A percentile compares a stretch with the other conserved stretches of the same genome.
Conservation (phyloP, 2,329 filamentous ascomycete genomes). For the Graphiopsis chlorocephala region DNA sequence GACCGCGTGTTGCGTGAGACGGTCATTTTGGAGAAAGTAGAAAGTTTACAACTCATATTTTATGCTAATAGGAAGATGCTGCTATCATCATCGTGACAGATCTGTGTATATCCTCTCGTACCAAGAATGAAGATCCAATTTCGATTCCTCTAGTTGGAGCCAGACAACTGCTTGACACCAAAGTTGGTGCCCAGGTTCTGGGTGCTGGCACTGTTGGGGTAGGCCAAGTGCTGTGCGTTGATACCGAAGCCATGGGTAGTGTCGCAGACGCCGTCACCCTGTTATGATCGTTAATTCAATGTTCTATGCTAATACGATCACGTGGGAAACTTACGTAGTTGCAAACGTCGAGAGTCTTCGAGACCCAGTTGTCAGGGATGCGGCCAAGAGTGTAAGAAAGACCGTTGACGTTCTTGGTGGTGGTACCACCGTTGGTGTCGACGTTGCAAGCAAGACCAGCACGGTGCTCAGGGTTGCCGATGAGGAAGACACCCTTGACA, state of each 20-base stretch:
- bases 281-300: not conserved
- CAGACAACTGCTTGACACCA: slow-evolving; percentile 1
- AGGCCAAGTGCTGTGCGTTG: slow-evolving; percentile 33
- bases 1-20: not conserved
- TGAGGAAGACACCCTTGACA: slow-evolving; percentile 39
- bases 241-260: slow-evolving; percentile 35
- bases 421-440: slow-evolving; percentile 35
- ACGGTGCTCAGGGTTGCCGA: slow-evolving; percentile 37
- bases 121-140: not conserved
- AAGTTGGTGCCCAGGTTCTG: slow-evolving; percentile 33
- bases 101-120: not conserved
- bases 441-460: slow-evolving; percentile 36
- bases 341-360: slow-evolving; percentile 39
- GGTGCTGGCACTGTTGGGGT: slow-evolving; percentile 26
- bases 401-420: slow-evolving; percentile 35
- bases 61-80: not conserved
- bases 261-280: slow-evolving; percentile 40
- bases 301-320: not conserved
- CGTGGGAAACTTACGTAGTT: slow-evolving; percentile 28
- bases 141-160: not conserved
- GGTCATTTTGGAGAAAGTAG: not conserved
- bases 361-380: slow-evolving; percentile 35
- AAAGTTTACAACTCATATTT: not conserved
- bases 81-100: not conserved
- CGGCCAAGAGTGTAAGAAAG: slow-evolving; percentile 19